phyloP scores from a whole-genome alignment of 805 yeast genomes.

The Suhomyces faveliae region DNA sequence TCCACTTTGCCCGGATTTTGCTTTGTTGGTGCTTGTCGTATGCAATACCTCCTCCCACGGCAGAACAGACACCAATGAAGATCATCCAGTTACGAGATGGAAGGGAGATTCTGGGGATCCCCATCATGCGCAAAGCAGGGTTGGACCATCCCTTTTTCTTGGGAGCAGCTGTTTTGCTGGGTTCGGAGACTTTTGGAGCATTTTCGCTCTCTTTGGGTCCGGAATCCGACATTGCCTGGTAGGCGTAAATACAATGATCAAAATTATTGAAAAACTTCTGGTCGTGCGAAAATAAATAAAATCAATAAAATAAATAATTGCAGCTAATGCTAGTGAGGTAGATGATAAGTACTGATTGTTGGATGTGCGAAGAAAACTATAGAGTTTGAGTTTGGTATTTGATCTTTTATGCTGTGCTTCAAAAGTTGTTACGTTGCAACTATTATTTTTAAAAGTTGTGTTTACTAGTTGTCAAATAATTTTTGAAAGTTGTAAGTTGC shows the following conservation, averaged over 20 bases:
- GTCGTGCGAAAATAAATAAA: background rate
- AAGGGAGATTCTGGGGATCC: conserved; percentile 69
- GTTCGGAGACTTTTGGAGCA: background rate
- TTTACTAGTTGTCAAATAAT: no score
- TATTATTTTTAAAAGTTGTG: no score
- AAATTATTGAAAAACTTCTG: background rate
- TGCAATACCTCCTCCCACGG: conserved; percentile 68
- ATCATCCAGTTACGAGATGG: conserved; percentile 94
- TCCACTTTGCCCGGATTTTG: conserved; percentile 62
- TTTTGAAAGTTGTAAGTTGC: no score
- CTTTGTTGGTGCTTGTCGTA: conserved; percentile 79
- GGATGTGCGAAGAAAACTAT: no score
- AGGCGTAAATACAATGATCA: no score
- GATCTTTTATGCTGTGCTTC: no score
- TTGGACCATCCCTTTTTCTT: conserved; percentile 51
- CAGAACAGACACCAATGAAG: conserved; percentile 71
- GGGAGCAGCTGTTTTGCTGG: background rate
- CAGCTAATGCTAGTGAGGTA: background rate
- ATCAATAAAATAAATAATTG: background rate
- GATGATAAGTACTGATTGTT: no score
- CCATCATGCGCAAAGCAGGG: conserved; percentile 84
- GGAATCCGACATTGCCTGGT: conserved; percentile 1
- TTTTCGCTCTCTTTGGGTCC: background rate
- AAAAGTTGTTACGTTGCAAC: no score
- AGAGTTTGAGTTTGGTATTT: no score